Base-by-base conservation (phyloP, 2,329 filamentous ascomycete genomes). In the Pestalotiopsis sp. region DNA sequence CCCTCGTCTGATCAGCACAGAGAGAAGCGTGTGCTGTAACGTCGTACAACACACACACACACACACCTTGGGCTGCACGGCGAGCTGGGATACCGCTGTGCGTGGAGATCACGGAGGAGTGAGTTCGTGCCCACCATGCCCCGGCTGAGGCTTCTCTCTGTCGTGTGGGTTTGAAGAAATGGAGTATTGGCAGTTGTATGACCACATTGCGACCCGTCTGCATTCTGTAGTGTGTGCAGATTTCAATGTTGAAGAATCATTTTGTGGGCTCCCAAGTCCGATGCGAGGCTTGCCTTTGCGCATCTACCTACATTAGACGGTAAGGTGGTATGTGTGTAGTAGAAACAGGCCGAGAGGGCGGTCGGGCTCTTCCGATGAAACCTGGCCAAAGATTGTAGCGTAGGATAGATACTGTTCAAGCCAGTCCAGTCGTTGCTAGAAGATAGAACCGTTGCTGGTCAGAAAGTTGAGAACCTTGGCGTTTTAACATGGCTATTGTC, bases 1-100 rank as follows among this genome's bases (percentile, higher is more conserved):
- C 59, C 31, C 59, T 62, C 59, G 36, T 39, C 59, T 36, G 59
- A 62, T 62, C 59, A 20, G n/a, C 57, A 59, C 17, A 20, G 20
- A 52, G 17, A 23, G 14, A 13, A 59, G 57, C 57, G 57, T 36
- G 23, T 59, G 57, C 57, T 59, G 57, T 59, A 59, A 36, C 57
- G 57, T 36, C 45, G 45, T 52, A 52, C 45, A 52, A 52, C 45
- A 20, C 45, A 52, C 45, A 52, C 45, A 20, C 45, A 52, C 45
- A 52, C 41, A 17, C 31, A 45, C 45, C 45, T 52, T 52, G 45
- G 45, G 41, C 45, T 52, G 45, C 45, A 52, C 20, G 45, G 20
- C 17, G 45, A 52, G n/a, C 45, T 20, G 45, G 45, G 45, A 52
- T 52, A 52, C 45, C 45, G 31, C 31, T 36, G 31, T 36, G 31